A percentile compares a stretch with the other conserved stretches of the same genome.
These are phyloP conservation scores for Cercospora sojina DNA, from an alignment of 2,329 filamentous ascomycete species.

Conservation along the genomic window DNA sequence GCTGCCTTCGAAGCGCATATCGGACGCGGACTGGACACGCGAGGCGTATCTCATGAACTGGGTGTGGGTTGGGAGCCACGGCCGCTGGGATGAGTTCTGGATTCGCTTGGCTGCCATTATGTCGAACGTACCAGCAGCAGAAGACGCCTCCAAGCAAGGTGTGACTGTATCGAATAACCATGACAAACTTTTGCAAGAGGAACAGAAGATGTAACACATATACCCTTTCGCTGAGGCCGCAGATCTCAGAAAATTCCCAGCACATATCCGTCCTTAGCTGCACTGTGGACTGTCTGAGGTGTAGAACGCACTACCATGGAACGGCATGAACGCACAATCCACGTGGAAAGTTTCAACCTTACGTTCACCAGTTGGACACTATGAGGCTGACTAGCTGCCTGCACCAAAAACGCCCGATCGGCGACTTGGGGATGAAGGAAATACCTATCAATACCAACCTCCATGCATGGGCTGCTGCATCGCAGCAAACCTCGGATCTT, in stretches of 20 bases:
- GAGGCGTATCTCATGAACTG: neutral
- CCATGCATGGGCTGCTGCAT: neutral
- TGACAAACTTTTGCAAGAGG: neutral
- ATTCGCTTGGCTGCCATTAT: neutral
- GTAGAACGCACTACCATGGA: neutral
- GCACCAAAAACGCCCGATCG: neutral
- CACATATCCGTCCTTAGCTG: neutral
- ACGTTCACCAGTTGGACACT: neutral
- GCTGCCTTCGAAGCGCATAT: neutral
- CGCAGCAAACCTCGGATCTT: neutral
- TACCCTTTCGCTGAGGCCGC: neutral
- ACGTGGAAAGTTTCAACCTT: neutral
- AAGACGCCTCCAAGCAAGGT: neutral
- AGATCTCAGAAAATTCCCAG: neutral
- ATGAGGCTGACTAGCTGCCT: neutral
- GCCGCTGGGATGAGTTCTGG: neutral
- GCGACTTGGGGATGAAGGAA: neutral
- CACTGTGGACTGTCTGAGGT: neutral
- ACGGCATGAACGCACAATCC: neutral
- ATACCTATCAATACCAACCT: neutral
- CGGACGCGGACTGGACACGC: neutral
- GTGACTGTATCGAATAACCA: neutral
- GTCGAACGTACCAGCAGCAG: neutral
- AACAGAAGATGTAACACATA: neutral
- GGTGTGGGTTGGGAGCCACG: neutral